Conservation (phyloP, 805 yeast species). For the Kodamaea kaohsiungensis region DNA sequence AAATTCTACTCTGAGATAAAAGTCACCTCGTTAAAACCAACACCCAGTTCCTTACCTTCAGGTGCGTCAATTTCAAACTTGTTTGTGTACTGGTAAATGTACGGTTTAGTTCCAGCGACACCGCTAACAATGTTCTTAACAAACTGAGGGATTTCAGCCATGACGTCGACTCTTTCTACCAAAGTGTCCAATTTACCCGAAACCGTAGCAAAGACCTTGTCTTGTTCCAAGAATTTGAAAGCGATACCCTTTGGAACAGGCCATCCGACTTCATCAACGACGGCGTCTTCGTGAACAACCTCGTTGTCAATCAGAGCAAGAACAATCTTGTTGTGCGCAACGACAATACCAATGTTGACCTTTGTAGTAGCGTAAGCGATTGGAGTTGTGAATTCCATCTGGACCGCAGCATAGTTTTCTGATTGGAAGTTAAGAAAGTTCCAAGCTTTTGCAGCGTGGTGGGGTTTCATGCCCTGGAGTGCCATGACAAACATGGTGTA, state of each 20-base stretch:
- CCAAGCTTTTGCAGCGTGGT: slow-evolving; percentile 98
- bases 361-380: slow-evolving; percentile 79
- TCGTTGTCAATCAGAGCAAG: slow-evolving; percentile 65
- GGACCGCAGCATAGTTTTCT: slow-evolving; percentile 66
- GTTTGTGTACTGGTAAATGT: slow-evolving; percentile 87
- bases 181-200: slow-evolving; percentile 60
- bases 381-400: slow-evolving; percentile 97
- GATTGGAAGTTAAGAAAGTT: slow-evolving; percentile 90
- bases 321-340: slow-evolving; percentile 62
- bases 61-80: slow-evolving; percentile 51
- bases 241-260: slow-evolving; percentile 71
- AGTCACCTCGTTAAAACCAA: slow-evolving; percentile 77
- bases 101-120: slow-evolving; percentile 96
- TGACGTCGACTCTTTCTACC: slow-evolving; percentile 92
- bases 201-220: slow-evolving; percentile 48
- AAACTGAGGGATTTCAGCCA: slow-evolving; percentile 94
- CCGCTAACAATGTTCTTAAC: slow-evolving; percentile 92
- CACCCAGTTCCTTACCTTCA: slow-evolving; percentile 54
- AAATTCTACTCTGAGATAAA: slow-evolving; percentile 54
- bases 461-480: slow-evolving; percentile 98
- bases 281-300: slow-evolving; percentile 51
- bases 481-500: slow-evolving; percentile 91
- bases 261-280: slow-evolving; percentile 87
- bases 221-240: slow-evolving; percentile 54
- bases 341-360: slow-evolving; percentile 77